Evolutionary conservation across 208 protist genomes (phyloP), one percentile per base, ranked within the genome.

Genomic region (Spongospora subterranea): DNA sequence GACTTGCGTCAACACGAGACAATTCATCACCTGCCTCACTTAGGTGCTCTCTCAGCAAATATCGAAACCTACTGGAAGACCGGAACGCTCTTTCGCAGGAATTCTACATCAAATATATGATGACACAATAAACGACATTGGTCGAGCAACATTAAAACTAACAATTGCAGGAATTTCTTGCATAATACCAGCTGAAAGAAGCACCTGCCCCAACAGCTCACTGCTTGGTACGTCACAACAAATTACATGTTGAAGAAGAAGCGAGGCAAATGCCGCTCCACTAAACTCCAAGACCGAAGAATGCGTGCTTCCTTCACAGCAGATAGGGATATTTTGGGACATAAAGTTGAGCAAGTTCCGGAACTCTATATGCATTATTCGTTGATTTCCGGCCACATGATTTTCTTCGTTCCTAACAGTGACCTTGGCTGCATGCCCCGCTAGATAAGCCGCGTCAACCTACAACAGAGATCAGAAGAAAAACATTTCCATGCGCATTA

Each of bases 201-300:
- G 71, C 13, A 82, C 71, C n/a, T 82, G 35, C 6, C 71, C 71
- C 13, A 82, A n/a, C 6, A 82, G 17, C 40, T 82, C 71, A 20
- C 71, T 17, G n/a, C 71, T 45, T 82, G 71, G 71, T 6, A 82
- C 71, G n/a, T 82, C 71, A 43, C 6, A 20, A 82, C 71, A 82
- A 6, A 82, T n/a, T 13, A 82, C 71, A 43, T 82, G 71, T 20
- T 35, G n/a, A 6, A 82, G 6, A 6, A 82, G n/a, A 6, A 82
- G n/a, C 71, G 71, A 82, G 35, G n/a, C 71, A 6, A 82, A 82
- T 20, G 71, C 6, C 17, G 71, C n/a, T 6, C 71, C 71, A 82
- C 17, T 39, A 43, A 82, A 82, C 71, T 82, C 71, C 17, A 82
- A 20, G n/a, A 82, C 40, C 17, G 6, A 40, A 40, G 71, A 82